Percentiles rank a stretch among this genome's conserved stretches.
Conservation (phyloP, 768 basidiomycete species). For the Russula lepida region DNA sequence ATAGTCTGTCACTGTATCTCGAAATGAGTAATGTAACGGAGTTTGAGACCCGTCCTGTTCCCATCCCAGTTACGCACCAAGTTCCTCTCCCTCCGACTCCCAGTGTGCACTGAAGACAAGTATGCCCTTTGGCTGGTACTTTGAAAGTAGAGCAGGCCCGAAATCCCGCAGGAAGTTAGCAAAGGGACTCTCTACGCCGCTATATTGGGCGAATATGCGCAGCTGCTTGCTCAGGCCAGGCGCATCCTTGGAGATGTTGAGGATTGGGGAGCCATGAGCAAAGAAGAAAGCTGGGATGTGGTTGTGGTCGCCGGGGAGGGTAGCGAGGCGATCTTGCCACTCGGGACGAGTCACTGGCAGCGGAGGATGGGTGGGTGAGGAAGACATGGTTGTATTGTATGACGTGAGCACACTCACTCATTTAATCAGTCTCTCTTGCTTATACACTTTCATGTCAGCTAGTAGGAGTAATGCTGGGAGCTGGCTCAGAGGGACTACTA, state of each 20-base stretch:
- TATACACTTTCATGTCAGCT: slow-evolving; percentile 16
- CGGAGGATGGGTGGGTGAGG: not conserved
- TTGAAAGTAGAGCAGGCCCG: slow-evolving; percentile 52
- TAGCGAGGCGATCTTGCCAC: slow-evolving; percentile 47
- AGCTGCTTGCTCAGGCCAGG: not conserved
- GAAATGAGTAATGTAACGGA: not conserved
- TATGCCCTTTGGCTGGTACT: slow-evolving; percentile 72
- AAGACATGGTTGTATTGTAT: not conserved
- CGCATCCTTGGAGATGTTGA: slow-evolving; percentile 31
- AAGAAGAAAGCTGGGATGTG: slow-evolving; percentile 73
- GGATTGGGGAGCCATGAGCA: slow-evolving; percentile 55
- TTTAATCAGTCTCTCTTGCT: too few relatives aligned
- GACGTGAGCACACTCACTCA: not conserved
- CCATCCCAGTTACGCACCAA: slow-evolving; percentile 35
- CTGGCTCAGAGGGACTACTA: slow-evolving; percentile 58
- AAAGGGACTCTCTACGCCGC: slow-evolving; percentile 47
- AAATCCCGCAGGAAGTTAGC: slow-evolving; percentile 56
- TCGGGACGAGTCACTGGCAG: slow-evolving; percentile 33
- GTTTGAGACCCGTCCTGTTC: not conserved
- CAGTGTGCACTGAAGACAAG: slow-evolving; percentile 80
- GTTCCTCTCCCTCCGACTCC: slow-evolving; percentile 53
- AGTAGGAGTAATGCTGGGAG: slow-evolving; percentile 17
- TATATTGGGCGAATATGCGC: slow-evolving; percentile 18
- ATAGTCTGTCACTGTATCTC: slow-evolving; percentile 58
- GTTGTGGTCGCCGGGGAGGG: slow-evolving; percentile 46